Evolutionary conservation across 73 alveolate genomes (phyloP).

Genomic region (Tetrahymena borealis): DNA sequence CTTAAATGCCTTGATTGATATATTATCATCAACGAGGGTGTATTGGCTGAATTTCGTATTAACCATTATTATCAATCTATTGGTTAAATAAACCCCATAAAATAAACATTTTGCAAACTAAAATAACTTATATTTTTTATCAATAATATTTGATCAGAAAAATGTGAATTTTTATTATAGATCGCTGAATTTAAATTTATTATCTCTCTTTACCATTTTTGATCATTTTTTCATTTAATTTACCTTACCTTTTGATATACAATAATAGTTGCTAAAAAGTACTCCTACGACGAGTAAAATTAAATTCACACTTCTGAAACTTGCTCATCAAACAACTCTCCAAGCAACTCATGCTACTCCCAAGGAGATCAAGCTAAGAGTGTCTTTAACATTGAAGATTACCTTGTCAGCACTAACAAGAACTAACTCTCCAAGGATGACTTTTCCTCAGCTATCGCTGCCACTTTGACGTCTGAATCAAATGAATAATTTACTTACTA

Average conservation of each 20-base stretch:
- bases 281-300: not conserved
- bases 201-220: no score
- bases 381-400: not conserved
- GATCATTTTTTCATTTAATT: not conserved
- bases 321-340: not conserved
- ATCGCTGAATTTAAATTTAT: no score
- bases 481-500: not conserved
- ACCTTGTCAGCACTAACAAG: not conserved
- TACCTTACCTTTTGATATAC: not conserved
- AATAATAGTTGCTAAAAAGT: not conserved
- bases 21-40: no score
- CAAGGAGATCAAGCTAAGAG: not conserved
- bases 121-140: no score
- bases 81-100: no score
- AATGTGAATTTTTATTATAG: no score
- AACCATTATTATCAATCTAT: no score
- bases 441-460: not conserved
- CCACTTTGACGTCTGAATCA: not conserved
- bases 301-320: not conserved
- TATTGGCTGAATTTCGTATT: no score
- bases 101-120: no score
- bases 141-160: no score
- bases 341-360: not conserved
- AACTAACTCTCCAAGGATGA: not conserved
- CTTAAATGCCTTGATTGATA: no score